Base-by-base conservation (phyloP, 2,329 filamentous ascomycete genomes). In the Aspergillus chevalieri region DNA sequence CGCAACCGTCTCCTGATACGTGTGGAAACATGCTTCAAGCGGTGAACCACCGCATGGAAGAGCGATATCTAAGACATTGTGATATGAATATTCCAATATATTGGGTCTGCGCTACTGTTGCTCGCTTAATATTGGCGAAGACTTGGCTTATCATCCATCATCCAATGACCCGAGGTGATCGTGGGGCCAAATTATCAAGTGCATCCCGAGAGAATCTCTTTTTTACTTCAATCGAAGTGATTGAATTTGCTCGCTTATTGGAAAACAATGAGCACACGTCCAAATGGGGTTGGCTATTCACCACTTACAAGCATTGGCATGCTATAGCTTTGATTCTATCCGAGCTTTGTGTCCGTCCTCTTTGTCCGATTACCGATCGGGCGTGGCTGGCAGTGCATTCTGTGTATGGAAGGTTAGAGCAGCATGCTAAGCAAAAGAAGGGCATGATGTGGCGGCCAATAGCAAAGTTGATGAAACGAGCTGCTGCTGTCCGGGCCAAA, bases 101-200 rank as follows among this genome's bases (percentile, higher is more conserved):
- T 54, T 88, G 85, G 83, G 79, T 86, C 22, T 80, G 80, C 6
- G 83, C 81, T 3, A 86, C 85, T 24, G 76, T 88, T 21, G 78
- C 82, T 3, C 80, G 86, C 8, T 74, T 92, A 28, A 82, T 91
- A 53, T 80, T 90, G 70, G 83, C 84, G 47, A 92, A 90, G 68
- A 82, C 90, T 74, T 88, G 84, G 72, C 76, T 93, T 33, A 78
- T 90, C 52, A 78, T 89, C 2, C 87, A 92, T 60, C 84, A 92
- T 57, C 86, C 87, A 0, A 78, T 85, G 59, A 81, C 86, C 28
- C 79, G 83, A 46, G 76, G 78, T 30, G 78, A 65, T 34, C 55
- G 82, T 22, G 76, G 75, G n/a, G 67, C 74, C 7, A 76, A 74
- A 22, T 72, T 86, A 6, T 78, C 81, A 0, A 76, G 80, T 45